phyloP scores from a whole-genome alignment of 2,329 filamentous ascomycete genomes.

The Phialophora verrucosa region DNA sequence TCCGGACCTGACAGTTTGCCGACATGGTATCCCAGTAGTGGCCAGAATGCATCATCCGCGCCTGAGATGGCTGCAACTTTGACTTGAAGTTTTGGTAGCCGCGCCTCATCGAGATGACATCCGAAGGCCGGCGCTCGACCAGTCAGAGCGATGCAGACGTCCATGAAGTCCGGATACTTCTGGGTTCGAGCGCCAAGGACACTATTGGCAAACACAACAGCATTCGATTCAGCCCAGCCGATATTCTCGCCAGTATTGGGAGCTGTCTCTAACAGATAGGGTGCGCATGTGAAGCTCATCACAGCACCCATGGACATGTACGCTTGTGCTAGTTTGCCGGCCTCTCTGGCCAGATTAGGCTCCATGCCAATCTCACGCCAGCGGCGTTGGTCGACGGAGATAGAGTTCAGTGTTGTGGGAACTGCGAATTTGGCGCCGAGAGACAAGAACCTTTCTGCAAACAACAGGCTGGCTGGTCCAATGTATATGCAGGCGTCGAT shows the following conservation, averaged over 20 bases:
- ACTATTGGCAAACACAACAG: constrained; percentile 55
- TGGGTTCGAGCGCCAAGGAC: constrained; percentile 53
- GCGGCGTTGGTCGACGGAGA: constrained; percentile 51
- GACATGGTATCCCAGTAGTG: constrained; percentile 49
- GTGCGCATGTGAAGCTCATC: constrained; percentile 54
- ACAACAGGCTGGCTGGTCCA: constrained; percentile 47
- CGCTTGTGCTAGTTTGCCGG: constrained; percentile 46
- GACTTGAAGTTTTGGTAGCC: constrained; percentile 29
- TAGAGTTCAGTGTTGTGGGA: constrained; percentile 52
- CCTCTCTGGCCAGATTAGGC: constrained; percentile 41
- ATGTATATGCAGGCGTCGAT: constrained; percentile 54
- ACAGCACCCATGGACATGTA: constrained; percentile 51
- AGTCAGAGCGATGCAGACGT: constrained; percentile 53
- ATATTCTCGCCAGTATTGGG: constrained; percentile 50
- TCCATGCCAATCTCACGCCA: constrained; percentile 50
- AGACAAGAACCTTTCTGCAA: constrained; percentile 47
- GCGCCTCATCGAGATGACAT: constrained; percentile 40
- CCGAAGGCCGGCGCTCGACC: constrained; percentile 45
- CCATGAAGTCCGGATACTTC: constrained; percentile 56
- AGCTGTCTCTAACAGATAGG: constrained; percentile 49
- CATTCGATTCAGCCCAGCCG: constrained; percentile 55
- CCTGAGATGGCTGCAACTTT: neutral
- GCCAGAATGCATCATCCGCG: constrained; percentile 48
- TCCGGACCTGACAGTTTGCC: constrained; percentile 42
- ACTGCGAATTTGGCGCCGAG: constrained; percentile 47